Evolutionary conservation across 1,139 yeast genomes (phyloP).

Genomic region (Suhomyces chickasaworum): DNA sequence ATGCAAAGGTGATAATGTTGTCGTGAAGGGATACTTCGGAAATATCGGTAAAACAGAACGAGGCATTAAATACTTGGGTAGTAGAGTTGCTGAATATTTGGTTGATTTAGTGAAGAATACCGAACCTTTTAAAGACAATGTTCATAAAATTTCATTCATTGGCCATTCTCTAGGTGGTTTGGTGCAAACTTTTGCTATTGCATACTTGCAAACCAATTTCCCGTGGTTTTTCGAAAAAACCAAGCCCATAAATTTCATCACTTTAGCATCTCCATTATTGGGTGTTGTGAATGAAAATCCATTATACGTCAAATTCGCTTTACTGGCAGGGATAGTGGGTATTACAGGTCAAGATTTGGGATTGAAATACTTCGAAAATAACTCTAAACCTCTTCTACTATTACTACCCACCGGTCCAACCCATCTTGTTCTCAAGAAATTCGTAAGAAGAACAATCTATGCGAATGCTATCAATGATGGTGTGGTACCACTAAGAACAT

Average conservation of each 20-base stretch:
- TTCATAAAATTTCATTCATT: constrained; percentile 73
- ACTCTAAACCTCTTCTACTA: constrained; percentile 63
- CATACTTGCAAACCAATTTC: constrained; percentile 69
- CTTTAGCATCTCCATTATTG: constrained; percentile 84
- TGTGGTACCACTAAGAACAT: constrained; percentile 84
- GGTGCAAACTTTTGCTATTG: constrained; percentile 87
- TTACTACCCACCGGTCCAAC: constrained; percentile 83
- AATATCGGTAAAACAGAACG: constrained; percentile 89
- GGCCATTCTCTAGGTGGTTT: constrained; percentile 95
- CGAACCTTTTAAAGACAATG: constrained; percentile 33
- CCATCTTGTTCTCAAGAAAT: constrained; percentile 61
- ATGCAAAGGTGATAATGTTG: constrained; percentile 52
- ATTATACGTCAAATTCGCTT: constrained; percentile 76
- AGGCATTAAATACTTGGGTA: constrained; percentile 85
- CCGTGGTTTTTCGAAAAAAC: constrained; percentile 71
- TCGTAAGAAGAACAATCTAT: constrained; percentile 70
- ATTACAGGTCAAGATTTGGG: constrained; percentile 93
- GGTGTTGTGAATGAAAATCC: constrained; percentile 90
- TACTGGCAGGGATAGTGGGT: constrained; percentile 89
- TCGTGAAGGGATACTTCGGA: constrained; percentile 81
- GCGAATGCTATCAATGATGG: constrained; percentile 88
- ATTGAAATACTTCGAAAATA: constrained; percentile 44
- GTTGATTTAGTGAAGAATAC: constrained; percentile 55
- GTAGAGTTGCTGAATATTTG: constrained; percentile 76
- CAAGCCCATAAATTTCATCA: constrained; percentile 77